phyloP scores from a whole-genome alignment of 495 filamentous ascomycete species.

The Cudoniella acicularis region DNA sequence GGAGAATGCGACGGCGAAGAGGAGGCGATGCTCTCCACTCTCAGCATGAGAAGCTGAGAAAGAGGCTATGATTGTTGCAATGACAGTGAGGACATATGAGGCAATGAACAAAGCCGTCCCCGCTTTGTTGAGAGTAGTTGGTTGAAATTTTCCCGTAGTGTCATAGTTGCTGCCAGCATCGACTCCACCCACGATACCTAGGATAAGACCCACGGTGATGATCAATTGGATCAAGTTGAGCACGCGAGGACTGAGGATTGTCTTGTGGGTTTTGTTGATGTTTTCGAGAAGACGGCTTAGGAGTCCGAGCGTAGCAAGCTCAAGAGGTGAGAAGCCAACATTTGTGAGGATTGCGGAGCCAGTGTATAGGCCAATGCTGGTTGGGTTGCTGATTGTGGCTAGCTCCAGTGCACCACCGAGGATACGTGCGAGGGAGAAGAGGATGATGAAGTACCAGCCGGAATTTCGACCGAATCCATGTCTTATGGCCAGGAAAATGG shows the following conservation, averaged over 20 bases:
- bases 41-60: slow-evolving; percentile 17
- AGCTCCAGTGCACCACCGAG: slow-evolving; percentile 36
- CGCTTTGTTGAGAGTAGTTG: slow-evolving; percentile 20
- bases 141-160: slow-evolving; percentile 12
- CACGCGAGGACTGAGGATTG: slow-evolving; percentile 9
- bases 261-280: slow-evolving; percentile 15
- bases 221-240: slow-evolving; percentile 23
- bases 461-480: slow-evolving; percentile 35
- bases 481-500: slow-evolving; percentile 33
- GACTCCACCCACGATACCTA: slow-evolving; percentile 29
- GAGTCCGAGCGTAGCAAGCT: slow-evolving; percentile 22
- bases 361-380: slow-evolving; percentile 20
- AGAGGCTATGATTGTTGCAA: slow-evolving; percentile 21
- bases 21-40: slow-evolving; percentile 30
- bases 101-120: slow-evolving; percentile 23
- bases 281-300: slow-evolving; percentile 22
- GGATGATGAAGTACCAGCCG: slow-evolving; percentile 37
- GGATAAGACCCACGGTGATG: slow-evolving; percentile 23
- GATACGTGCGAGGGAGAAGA: slow-evolving; percentile 35
- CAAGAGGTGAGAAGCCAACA: slow-evolving; percentile 26
- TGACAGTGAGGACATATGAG: slow-evolving; percentile 17
- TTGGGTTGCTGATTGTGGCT: slow-evolving; percentile 31
- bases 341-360: slow-evolving; percentile 22
- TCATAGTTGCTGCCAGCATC: slow-evolving; percentile 11
- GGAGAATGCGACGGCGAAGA: slow-evolving; percentile 33